Evolutionary conservation across 2,329 filamentous ascomycete genomes (phyloP), one percentile per base, ranked within the genome.

Genomic region (Cercospora sojina): DNA sequence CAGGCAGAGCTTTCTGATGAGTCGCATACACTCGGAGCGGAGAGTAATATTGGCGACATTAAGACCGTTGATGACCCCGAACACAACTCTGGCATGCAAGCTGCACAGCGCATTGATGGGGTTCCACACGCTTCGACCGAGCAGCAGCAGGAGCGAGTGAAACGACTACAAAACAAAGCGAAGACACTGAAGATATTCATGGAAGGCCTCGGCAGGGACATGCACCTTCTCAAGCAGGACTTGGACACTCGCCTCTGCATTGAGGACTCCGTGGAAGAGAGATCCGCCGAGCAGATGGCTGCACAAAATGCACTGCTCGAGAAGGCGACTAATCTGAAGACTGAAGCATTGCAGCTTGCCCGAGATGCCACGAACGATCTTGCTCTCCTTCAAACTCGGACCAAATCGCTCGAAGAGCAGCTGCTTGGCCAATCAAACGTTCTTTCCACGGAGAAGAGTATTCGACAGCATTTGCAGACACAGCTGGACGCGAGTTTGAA

Each of bases 401-500:
- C 38, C 25, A 43, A 69, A 12, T 70, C 69, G 38, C 68, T 75
- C 10, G 67, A 73, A 41, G 47, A 71, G 43, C 64, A 71, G 49
- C 59, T 75, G 18, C 62, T 67, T 10, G 69, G 72, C 32, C 71
- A 69, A 47, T 57, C 64, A 3, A 64, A 62, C 7, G 31, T 70
- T 51, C 67, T 75, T 41, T 64, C 57, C 8, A 72, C 74, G 41
- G 72, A 75, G 68, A 71, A 71, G 53, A 67, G 69, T 31, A 63
- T 67, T 23, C 67, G 72, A n/a, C 27, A 64, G 13, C 64, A 68
- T 20, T 53, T 74, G n/a, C 70, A 75, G 61, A 62, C 32, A 27
- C 72, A 71, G 56, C 49, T 73, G 18, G 59, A 20, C 55, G 55
- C 63, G 9, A 58, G 58, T 23, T 49, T 59, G 8, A 64, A 64